Base-by-base conservation (phyloP, 2,329 filamentous ascomycete genomes). In the Purpureocillium takamizusanense region DNA sequence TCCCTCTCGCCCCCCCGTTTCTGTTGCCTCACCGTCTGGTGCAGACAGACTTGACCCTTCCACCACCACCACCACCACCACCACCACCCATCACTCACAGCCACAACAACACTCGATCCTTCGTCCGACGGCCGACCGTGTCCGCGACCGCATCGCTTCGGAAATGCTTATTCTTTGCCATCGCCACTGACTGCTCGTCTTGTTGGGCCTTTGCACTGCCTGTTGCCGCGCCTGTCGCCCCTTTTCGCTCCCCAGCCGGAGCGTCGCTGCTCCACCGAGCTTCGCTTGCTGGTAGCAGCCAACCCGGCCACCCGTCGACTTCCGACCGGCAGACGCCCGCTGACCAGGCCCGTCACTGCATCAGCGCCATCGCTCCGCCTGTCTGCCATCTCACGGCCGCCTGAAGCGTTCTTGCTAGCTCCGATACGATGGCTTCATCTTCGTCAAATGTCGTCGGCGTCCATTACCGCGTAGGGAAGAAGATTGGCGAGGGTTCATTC, bases 401-500 rank as follows among this genome's bases (percentile, higher is more conserved):
- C 31, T 34, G 13, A 29, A 10, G 21, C 21, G 6, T 25, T 5
- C 6, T 25, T 25, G 21, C 21, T 10, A 10, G 21, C 21, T 10
- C 10, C 45, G 44, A 51, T 60, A 60, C 55, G 60, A 92, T 92
- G 86, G 80, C 86, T 42, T 89, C 86, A 10, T 25, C 21, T 25
- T 25, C 21, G 21, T 25, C 21, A 10, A 25, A 25, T 25, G 21
- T 25, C 21, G 21, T 25, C 21, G 21, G 21, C 10, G 21, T 25
- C 21, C 21, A 25, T 10, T 25, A 25, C 21, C 21, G 21, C 6
- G 21, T 25, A 25, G 21, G 21, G 21, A 25, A 25, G 21, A 25
- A 98, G 73, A 97, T 98, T 53, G 92, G 92, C 62, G 92, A 97
- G 77, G 90, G 90, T 49, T 95, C 88, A 30, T 97, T 97, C 58